Base-by-base conservation (phyloP, 2,329 filamentous ascomycete species). In the Chrysoporthe puriensis region DNA sequence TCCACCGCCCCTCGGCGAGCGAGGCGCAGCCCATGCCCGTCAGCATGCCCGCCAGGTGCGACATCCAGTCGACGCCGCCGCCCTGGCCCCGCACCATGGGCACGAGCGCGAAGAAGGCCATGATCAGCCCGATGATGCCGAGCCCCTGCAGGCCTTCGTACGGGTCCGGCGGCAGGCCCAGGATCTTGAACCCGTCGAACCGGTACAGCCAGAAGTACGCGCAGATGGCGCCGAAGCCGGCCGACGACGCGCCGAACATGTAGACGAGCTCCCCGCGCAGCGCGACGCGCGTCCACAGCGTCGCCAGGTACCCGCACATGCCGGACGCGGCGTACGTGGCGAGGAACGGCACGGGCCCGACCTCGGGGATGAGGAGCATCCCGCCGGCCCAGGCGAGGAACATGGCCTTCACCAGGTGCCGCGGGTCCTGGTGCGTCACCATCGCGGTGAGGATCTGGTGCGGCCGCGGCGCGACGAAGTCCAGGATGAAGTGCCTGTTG, bases 271-370 rank as follows among this genome's bases (percentile, higher is more conserved):
- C 77, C 16, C 81, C 79, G 62, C 80, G 75, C 64, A 85, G 75
- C 64, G 85, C 75, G 59, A 85, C 83, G 67, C 85, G 81, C 59
- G 78, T 77, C 40, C 79, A 73, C 68, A 93, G 79, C 57, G 86
- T 88, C n/a, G 82, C 79, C 69, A 89, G 83, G 68, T 86, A 88
- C 9, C 86, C 88, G 1, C 88, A 56, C 1, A 83, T 81, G 63
- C 90, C 90, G 7, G 84, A 83, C 8, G 83, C 79, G 43, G 91
- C 71, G 76, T 90, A 92, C 43, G 92, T 79, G n/a, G 89, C 85
- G 26, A 93, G 79, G 78, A 93, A 93, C 66, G 86, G 83, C 16
- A 85, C 89, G 13, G 91, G 84, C 13, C 90, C 91, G 36, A 93
- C 79, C 72, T 93, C 89, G 34, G 63, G 63, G 77, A 92, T 90